phyloP scores from a whole-genome alignment of 345 rosid genomes.

The Salix brachista region DNA sequence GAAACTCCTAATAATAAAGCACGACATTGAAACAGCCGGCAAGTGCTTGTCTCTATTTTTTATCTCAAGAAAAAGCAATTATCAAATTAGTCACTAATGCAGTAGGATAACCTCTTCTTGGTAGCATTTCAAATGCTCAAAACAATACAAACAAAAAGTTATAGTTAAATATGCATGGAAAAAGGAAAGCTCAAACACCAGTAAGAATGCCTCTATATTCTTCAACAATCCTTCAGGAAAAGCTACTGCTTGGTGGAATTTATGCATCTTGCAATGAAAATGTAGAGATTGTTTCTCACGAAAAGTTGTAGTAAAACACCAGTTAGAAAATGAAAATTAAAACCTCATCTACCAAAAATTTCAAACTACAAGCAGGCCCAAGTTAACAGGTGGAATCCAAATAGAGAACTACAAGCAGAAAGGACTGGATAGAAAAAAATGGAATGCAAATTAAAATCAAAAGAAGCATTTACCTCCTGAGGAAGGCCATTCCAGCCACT shows the following conservation, averaged over 20 bases:
- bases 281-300: neutral
- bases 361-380: conserved; percentile 4
- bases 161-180: neutral
- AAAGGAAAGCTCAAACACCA: neutral
- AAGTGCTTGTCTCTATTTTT: neutral
- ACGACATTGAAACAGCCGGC: neutral
- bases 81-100: neutral
- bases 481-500: conserved; percentile 81
- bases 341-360: conserved; percentile 4
- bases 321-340: conserved; percentile 3
- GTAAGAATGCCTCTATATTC: neutral
- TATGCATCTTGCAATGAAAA: neutral
- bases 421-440: neutral
- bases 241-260: neutral
- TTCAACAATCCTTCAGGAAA: neutral
- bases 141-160: neutral
- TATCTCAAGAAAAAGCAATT: neutral
- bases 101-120: neutral
- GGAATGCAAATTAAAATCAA: neutral
- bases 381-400: neutral
- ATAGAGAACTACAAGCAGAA: neutral
- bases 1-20: neutral
- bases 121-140: neutral
- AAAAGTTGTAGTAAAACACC: neutral
- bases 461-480: conserved; percentile 53